A percentile compares a stretch with the other conserved stretches of the same genome.
These are phyloP conservation scores for Phytophthora pistaciae DNA, from an alignment of 352 stramenopile species.

Conservation along the genomic window DNA sequence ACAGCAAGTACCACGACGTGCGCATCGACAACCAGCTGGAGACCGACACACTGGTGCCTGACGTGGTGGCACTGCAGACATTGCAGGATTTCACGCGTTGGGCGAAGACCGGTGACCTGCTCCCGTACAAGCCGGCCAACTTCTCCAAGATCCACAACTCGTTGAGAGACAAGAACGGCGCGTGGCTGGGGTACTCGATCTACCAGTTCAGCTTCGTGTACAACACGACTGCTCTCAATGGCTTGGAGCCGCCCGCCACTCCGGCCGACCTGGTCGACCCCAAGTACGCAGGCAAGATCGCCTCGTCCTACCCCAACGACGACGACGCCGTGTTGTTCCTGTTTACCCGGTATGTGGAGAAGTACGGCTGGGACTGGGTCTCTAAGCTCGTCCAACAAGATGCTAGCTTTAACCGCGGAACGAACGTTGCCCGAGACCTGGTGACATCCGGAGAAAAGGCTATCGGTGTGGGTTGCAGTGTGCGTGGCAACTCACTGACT, in stretches of 20 bases:
- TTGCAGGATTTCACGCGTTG: constrained; percentile 59
- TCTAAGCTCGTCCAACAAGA: constrained; percentile 38
- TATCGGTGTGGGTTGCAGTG: not conserved
- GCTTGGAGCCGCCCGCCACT: constrained; percentile 22
- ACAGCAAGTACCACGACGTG: constrained; percentile 67
- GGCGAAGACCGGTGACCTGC: constrained; percentile 44
- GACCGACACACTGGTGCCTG: constrained; percentile 48
- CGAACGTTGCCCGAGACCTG: not conserved
- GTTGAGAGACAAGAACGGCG: constrained; percentile 40
- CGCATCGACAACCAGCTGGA: constrained; percentile 73
- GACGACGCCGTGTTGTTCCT: constrained; percentile 63
- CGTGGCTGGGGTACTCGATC: constrained; percentile 48
- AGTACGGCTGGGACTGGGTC: constrained; percentile 60
- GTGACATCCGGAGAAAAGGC: not conserved
- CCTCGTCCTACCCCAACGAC: constrained; percentile 57
- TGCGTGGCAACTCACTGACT: not conserved
- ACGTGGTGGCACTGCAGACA: constrained; percentile 29
- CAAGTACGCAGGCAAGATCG: constrained; percentile 37
- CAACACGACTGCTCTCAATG: constrained; percentile 30
- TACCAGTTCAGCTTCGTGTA: constrained; percentile 57
- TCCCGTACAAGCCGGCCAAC: constrained; percentile 60
- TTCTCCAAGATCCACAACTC: constrained; percentile 60
- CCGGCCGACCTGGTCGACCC: constrained; percentile 34
- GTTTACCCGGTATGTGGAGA: constrained; percentile 52
- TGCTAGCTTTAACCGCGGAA: constrained; percentile 5